phyloP scores from a whole-genome alignment of 768 basidiomycete species.

The Hortiboletus flavorubellus region DNA sequence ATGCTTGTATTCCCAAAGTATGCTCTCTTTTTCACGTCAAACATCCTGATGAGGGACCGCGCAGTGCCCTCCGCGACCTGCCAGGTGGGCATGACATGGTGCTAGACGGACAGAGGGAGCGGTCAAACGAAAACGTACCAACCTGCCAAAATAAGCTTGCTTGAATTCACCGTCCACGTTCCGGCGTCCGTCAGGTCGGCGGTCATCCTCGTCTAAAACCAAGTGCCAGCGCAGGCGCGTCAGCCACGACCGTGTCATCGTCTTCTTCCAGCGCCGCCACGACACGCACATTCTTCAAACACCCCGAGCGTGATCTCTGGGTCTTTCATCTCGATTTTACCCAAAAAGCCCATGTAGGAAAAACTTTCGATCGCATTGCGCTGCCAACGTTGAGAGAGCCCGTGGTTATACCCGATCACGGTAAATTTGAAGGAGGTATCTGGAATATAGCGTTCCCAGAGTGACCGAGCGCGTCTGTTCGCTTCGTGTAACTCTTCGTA shows the following conservation, averaged over 20 bases:
- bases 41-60: slow-evolving; percentile 61
- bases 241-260: background rate
- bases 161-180: slow-evolving; percentile 67
- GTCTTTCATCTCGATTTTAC: slow-evolving; percentile 76
- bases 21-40: slow-evolving; percentile 84
- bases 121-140: slow-evolving; percentile 54
- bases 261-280: background rate
- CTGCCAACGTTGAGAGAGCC: slow-evolving; percentile 65
- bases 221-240: background rate
- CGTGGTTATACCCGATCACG: slow-evolving; percentile 71
- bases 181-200: slow-evolving; percentile 45
- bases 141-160: slow-evolving; percentile 79
- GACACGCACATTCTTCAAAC: slow-evolving; percentile 81
- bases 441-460: slow-evolving; percentile 58
- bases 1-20: slow-evolving; percentile 98
- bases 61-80: slow-evolving; percentile 64
- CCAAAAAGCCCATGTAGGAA: slow-evolving; percentile 77
- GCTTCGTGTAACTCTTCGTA: slow-evolving; percentile 69
- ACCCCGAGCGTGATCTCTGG: slow-evolving; percentile 72
- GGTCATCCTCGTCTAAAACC: slow-evolving; percentile 46
- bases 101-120: background rate
- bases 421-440: slow-evolving; percentile 80
- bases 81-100: background rate
- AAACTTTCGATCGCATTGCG: slow-evolving; percentile 73
- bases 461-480: slow-evolving; percentile 40